A percentile compares a stretch with the other conserved stretches of the same genome.
Conservation (phyloP, 2,329 filamentous ascomycete genomes). For the Aspergillus sp. region DNA sequence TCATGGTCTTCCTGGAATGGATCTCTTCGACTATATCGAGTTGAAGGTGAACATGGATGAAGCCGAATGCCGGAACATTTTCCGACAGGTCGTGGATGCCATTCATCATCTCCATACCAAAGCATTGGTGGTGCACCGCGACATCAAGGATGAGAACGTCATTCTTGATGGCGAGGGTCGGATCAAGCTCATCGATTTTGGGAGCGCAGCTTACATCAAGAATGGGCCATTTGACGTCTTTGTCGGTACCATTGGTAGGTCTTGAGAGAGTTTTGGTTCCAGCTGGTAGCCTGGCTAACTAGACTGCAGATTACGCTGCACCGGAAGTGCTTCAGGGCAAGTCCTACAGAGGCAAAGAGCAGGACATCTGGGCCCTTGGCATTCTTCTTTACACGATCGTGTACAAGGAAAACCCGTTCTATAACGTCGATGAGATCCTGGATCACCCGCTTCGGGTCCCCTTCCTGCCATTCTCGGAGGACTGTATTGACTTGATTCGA, state of each 20-base stretch:
- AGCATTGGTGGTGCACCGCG: conserved; percentile 88
- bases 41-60: conserved; percentile 96
- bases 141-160: conserved; percentile 99
- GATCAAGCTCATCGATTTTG: conserved; percentile 98
- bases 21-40: conserved; percentile 98
- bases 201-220: conserved; percentile 96
- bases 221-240: conserved; percentile 98
- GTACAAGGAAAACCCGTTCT: conserved; percentile 99
- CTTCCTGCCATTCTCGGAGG: conserved; percentile 65
- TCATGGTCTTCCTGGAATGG: conserved; percentile 94
- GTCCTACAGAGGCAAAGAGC: conserved; percentile 91
- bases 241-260: conserved; percentile 92
- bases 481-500: conserved; percentile 87
- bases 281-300: background rate
- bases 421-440: conserved; percentile 98
- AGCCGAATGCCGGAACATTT: conserved; percentile 88
- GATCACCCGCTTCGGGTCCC: conserved; percentile 92
- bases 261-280: conserved; percentile 3
- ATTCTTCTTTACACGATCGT: conserved; percentile 98
- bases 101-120: conserved; percentile 89
- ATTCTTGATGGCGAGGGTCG: conserved; percentile 91
- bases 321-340: conserved; percentile 94
- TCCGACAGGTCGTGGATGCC: conserved; percentile 85
- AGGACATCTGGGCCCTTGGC: conserved; percentile 96
- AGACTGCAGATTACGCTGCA: conserved; percentile 79